phyloP scores from a whole-genome alignment of 345 rosid species.

The Eutrema heterophyllum region DNA sequence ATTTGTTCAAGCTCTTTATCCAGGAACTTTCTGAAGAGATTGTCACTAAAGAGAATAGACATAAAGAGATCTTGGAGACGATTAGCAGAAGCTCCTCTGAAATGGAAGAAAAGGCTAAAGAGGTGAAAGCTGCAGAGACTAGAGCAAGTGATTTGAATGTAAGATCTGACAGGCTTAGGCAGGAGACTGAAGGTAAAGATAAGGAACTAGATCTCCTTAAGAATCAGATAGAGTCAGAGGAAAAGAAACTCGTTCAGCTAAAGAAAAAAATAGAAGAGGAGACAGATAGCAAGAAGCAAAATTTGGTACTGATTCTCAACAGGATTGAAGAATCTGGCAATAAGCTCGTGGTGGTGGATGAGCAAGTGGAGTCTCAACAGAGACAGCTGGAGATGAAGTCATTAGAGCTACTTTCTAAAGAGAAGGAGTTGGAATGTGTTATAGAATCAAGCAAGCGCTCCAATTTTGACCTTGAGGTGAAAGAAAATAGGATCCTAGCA shows the following conservation, averaged over 20 bases:
- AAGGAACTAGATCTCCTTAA: conserved; percentile 1
- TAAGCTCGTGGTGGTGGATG: neutral
- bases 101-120: conserved; percentile 1
- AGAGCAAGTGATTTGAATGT: neutral
- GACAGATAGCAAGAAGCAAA: neutral
- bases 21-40: neutral
- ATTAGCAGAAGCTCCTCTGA: conserved; percentile 10
- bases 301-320: neutral
- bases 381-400: neutral
- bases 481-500: neutral
- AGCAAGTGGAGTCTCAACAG: neutral
- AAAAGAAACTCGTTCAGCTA: neutral
- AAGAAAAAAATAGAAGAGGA: neutral
- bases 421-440: conserved; percentile 4
- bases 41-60: neutral
- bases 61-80: neutral
- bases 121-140: neutral
- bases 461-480: neutral
- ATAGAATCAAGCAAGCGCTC: neutral
- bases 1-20: neutral
- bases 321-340: neutral
- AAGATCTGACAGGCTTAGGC: neutral
- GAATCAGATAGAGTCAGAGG: conserved; percentile 8
- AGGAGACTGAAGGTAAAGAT: conserved; percentile 8
- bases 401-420: too few relatives aligned